A percentile compares a stretch with the other conserved stretches of the same genome.
Evolutionary conservation across 345 rosid genomes (phyloP).

Genomic region (Salix brachista): DNA sequence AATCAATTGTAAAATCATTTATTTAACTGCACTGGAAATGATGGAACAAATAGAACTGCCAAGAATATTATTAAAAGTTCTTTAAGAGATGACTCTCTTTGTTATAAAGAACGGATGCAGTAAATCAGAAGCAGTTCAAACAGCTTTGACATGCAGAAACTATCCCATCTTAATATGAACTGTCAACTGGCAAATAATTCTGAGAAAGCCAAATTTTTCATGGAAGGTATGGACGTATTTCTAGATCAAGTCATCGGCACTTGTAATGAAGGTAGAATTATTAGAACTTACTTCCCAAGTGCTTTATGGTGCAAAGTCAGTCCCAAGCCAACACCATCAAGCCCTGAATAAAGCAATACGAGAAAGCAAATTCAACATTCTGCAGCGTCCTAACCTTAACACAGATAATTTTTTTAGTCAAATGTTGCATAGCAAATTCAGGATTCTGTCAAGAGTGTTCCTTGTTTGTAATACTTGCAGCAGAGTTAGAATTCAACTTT

Average conservation of each 20-base stretch:
- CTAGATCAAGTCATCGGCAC: background rate
- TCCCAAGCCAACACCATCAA: conserved; percentile 84
- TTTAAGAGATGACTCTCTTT: background rate
- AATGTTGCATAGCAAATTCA: background rate
- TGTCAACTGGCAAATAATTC: background rate
- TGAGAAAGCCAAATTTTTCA: background rate
- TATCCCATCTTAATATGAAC: background rate
- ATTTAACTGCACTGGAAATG: background rate
- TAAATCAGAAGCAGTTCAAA: background rate
- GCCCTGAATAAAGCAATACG: conserved; percentile 31
- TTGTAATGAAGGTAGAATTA: background rate
- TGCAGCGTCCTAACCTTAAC: background rate
- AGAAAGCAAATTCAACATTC: conserved; percentile 8
- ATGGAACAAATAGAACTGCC: background rate
- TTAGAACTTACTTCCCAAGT: conserved; percentile 70
- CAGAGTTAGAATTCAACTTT: background rate
- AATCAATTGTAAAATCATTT: background rate
- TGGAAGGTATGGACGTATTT: background rate
- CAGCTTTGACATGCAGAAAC: background rate
- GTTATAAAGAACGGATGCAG: background rate
- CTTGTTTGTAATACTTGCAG: background rate
- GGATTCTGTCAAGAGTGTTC: background rate
- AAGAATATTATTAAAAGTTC: background rate
- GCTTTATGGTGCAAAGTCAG: conserved; percentile 80
- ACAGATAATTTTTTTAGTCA: background rate